phyloP scores from a whole-genome alignment of 768 basidiomycete genomes.

The Gloeostereum incarnatum region DNA sequence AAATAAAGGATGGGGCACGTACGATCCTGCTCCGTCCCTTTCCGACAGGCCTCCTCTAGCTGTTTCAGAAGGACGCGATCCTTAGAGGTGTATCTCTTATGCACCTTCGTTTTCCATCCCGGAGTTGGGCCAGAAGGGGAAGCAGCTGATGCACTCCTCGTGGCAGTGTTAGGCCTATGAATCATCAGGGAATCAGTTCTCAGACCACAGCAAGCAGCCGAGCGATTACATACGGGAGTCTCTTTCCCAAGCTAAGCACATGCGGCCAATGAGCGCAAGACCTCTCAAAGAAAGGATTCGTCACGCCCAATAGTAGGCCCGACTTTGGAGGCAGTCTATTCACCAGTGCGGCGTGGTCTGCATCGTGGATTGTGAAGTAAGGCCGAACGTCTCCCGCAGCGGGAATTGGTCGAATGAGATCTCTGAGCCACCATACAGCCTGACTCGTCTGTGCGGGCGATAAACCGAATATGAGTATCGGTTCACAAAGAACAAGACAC shows the following conservation, averaged over 20 bases:
- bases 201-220: not conserved
- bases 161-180: constrained; percentile 13
- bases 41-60: constrained; percentile 52
- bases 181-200: constrained; percentile 4
- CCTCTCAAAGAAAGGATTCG: constrained; percentile 80
- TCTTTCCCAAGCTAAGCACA: constrained; percentile 57
- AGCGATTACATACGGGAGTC: constrained; percentile 25
- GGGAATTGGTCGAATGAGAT: constrained; percentile 81
- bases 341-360: constrained; percentile 66
- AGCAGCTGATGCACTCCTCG: constrained; percentile 9
- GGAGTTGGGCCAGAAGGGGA: constrained; percentile 45
- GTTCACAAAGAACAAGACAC: constrained; percentile 84
- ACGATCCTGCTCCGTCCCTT: constrained; percentile 45
- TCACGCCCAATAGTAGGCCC: constrained; percentile 75
- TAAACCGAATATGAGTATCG: constrained; percentile 73
- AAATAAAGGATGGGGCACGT: constrained; percentile 17
- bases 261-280: constrained; percentile 84
- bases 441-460: constrained; percentile 80
- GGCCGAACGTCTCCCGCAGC: constrained; percentile 81
- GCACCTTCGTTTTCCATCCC: constrained; percentile 72
- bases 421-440: constrained; percentile 87
- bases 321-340: constrained; percentile 75
- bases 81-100: constrained; percentile 80
- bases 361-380: constrained; percentile 94
- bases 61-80: constrained; percentile 67